Percentiles rank a stretch among this genome's conserved stretches.
Evolutionary conservation across 768 basidiomycete species (phyloP).

Genomic region (Inosperma sp.): DNA sequence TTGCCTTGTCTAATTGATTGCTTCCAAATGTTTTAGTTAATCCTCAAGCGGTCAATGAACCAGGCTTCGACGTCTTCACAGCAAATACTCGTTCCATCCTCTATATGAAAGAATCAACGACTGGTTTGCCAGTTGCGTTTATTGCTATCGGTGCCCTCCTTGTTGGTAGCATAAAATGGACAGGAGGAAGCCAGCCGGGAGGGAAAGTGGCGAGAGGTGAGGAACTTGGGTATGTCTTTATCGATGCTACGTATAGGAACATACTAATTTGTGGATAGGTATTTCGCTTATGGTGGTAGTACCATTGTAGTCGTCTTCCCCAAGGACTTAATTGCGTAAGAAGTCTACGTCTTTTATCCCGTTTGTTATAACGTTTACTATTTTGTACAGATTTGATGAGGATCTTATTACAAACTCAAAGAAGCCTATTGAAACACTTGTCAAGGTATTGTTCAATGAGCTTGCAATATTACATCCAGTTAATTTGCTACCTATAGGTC

Average conservation of each 20-base stretch:
- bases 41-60: constrained; percentile 72
- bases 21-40: constrained; percentile 44
- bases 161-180: constrained; percentile 72
- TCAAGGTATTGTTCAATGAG: constrained; percentile 42
- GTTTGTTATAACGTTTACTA: background rate
- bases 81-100: constrained; percentile 57
- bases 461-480: background rate
- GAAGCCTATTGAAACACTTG: constrained; percentile 57
- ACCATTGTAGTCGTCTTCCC: constrained; percentile 54
- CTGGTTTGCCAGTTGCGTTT: constrained; percentile 53
- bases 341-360: background rate
- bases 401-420: constrained; percentile 57
- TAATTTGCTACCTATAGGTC: constrained; percentile 22
- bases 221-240: constrained; percentile 44
- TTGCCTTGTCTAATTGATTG: background rate
- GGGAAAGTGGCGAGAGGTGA: constrained; percentile 55
- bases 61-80: constrained; percentile 59
- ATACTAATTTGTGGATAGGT: background rate
- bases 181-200: constrained; percentile 41
- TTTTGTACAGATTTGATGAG: constrained; percentile 44
- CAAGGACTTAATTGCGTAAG: constrained; percentile 42
- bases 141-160: constrained; percentile 80
- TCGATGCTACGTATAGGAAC: background rate
- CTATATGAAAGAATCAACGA: constrained; percentile 43
- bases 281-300: constrained; percentile 2